Evolutionary conservation across 495 filamentous ascomycete species (phyloP).

Genomic region (Articulospora tetracladia): DNA sequence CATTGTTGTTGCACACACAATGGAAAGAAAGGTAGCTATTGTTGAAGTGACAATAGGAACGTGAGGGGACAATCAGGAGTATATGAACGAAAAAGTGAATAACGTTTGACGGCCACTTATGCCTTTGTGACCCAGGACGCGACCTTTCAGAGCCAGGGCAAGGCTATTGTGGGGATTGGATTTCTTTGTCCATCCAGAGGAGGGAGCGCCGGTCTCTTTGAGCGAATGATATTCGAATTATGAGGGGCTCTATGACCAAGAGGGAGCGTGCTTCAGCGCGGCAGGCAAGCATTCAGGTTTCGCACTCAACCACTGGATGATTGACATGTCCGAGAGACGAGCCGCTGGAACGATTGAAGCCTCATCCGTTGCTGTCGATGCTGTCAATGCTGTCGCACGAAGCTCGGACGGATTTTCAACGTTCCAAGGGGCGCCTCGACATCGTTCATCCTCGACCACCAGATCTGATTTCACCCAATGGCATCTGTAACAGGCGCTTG

Average conservation of each 20-base stretch:
- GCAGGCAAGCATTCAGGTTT: constrained; percentile 4
- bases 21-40: constrained; percentile 6
- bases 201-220: constrained; percentile 9
- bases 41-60: constrained; percentile 17
- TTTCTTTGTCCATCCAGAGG: constrained; percentile 10
- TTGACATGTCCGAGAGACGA: neutral
- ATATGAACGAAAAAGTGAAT: constrained; percentile 16
- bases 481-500: constrained; percentile 18
- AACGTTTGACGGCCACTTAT: constrained; percentile 1
- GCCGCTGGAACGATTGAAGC: constrained; percentile 15
- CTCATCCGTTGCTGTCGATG: constrained; percentile 10
- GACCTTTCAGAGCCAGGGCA: constrained; percentile 11
- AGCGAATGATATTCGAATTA: constrained; percentile 15
- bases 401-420: neutral
- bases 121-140: constrained; percentile 5
- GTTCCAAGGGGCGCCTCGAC: neutral
- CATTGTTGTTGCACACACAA: constrained; percentile 19
- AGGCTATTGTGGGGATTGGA: constrained; percentile 8
- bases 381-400: constrained; percentile 6
- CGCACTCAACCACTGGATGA: constrained; percentile 14
- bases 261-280: constrained; percentile 8
- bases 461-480: constrained; percentile 12
- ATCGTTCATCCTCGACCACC: constrained; percentile 14
- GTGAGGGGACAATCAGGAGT: constrained; percentile 4
- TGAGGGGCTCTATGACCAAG: constrained; percentile 11